Base-by-base conservation (phyloP, 2,329 filamentous ascomycete genomes). In the Hypocreales sp. region DNA sequence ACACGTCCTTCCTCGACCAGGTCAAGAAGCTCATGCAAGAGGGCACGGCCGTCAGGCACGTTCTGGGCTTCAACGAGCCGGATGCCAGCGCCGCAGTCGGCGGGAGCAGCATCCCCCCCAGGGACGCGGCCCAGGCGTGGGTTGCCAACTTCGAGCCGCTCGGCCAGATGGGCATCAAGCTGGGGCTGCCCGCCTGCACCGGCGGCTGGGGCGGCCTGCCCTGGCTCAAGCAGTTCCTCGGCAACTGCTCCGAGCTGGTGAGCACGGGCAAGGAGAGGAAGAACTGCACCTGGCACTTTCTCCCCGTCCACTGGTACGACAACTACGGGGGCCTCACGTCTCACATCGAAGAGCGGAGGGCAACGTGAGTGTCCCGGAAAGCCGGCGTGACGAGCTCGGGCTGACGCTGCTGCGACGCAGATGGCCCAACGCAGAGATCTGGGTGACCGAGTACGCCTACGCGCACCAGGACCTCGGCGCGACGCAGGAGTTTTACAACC, bases 11-110 rank as follows among this genome's bases (percentile, higher is more conserved):
- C 48, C 58, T 73, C 22, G 51, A 62, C 30, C 55, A 61, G 2
- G 67, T 87, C 21, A 64, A 59, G 39, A 35, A 40, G 2, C 58
- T 75, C 27, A 60, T 81, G 29, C 39, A 44, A 8, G 31, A 48
- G 21, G 61, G 62, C 5, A 48, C 55, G 36, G 72, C 75, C 35
- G 70, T 86, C 41, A 63, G 57, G 9, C 68, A 81, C 40, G 68
- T 81, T 3, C 56, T 87, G n/a, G 65, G 60, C 16, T 86, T 84
- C 59, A 87, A 90, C 50, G 81, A 90, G 45, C 81, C 81, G 1
- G 78, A 87, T 42, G 69, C 66, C 11, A 47, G 55, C 3, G 36
- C 41, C 2, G 40, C 44, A 2, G 62, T 56, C 7, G 77, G 77
- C 22, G 80, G 80, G 4, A 76, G 68, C 35, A 56, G 68, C 35